A percentile compares a stretch with the other conserved stretches of the same genome.
phyloP scores from a whole-genome alignment of 2,329 filamentous ascomycete genomes.

The Septoria petroselini region DNA sequence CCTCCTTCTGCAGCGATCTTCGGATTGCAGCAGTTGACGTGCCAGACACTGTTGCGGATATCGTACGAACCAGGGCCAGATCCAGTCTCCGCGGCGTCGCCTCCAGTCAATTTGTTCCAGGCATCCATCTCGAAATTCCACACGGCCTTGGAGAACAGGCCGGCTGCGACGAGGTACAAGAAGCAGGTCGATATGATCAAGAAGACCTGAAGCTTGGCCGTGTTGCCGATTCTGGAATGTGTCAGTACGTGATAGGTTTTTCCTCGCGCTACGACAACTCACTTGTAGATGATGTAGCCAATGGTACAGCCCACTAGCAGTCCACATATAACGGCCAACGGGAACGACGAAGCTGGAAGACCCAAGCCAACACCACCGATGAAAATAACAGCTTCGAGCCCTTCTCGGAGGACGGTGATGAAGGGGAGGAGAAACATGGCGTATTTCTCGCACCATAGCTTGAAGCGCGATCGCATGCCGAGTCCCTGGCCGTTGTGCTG shows the following conservation, averaged over 20 bases:
- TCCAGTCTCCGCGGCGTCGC: conserved; percentile 61
- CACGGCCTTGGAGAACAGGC: conserved; percentile 72
- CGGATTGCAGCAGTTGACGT: conserved; percentile 80
- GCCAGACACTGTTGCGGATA: conserved; percentile 74
- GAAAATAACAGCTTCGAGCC: conserved; percentile 82
- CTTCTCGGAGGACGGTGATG: conserved; percentile 81
- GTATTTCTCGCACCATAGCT: conserved; percentile 70
- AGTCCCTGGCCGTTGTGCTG: conserved; percentile 42
- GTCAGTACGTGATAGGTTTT: conserved; percentile 18
- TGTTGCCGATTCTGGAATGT: conserved; percentile 55
- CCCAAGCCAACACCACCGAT: conserved; percentile 79
- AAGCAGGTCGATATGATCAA: conserved; percentile 79
- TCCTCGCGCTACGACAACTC: conserved; percentile 37
- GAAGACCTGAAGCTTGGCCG: conserved; percentile 69
- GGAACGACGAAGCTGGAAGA: conserved; percentile 71
- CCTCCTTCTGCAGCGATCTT: conserved; percentile 68
- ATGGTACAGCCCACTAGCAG: conserved; percentile 63
- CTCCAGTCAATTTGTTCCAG: conserved; percentile 65
- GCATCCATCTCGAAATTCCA: conserved; percentile 69
- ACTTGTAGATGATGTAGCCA: conserved; percentile 77
- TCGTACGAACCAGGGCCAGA: conserved; percentile 74
- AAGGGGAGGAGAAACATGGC: conserved; percentile 84
- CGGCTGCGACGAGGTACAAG: conserved; percentile 78
- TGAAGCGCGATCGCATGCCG: conserved; percentile 50
- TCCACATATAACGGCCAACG: conserved; percentile 71